These are phyloP conservation scores for Hypericum androsaemum DNA, from an alignment of 345 rosid species.

Conservation along the genomic window DNA sequence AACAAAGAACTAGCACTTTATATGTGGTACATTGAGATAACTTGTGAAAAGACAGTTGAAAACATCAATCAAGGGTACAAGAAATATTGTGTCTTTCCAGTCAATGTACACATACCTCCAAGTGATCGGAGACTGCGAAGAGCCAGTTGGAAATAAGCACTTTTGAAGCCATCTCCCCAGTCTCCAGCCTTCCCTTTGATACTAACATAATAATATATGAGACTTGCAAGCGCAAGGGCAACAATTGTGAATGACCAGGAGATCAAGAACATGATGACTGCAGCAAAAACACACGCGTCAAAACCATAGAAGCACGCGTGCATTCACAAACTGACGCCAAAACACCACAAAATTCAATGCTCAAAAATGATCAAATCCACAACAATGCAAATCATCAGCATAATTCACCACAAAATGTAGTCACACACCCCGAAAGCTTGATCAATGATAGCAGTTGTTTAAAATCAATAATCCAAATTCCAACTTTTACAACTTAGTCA, in stretches of 20 bases:
- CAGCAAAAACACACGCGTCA: constrained; percentile 26
- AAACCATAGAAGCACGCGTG: neutral
- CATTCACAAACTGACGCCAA: neutral
- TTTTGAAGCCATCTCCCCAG: constrained; percentile 99
- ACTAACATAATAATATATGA: constrained; percentile 94
- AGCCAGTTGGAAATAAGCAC: constrained; percentile 98
- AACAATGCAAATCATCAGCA: too few relatives aligned
- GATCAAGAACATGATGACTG: constrained; percentile 99
- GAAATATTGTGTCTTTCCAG: too few relatives aligned
- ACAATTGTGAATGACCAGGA: constrained; percentile 95
- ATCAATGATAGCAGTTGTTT: too few relatives aligned
- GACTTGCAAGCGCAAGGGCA: constrained; percentile 92
- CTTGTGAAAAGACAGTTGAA: too few relatives aligned
- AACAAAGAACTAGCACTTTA: too few relatives aligned
- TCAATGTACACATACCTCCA: constrained; percentile 54
- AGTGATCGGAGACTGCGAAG: constrained; percentile 98
- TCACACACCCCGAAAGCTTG: too few relatives aligned
- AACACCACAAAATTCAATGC: neutral
- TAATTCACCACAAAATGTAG: too few relatives aligned
- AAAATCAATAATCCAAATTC: too few relatives aligned
- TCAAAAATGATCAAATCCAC: too few relatives aligned
- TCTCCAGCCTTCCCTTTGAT: constrained; percentile 98
- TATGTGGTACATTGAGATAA: too few relatives aligned
- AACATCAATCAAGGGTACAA: too few relatives aligned
- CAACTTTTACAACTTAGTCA: too few relatives aligned